Evolutionary conservation across 2,329 filamentous ascomycete species (phyloP).

Genomic region (Madurella mycetomatis): DNA sequence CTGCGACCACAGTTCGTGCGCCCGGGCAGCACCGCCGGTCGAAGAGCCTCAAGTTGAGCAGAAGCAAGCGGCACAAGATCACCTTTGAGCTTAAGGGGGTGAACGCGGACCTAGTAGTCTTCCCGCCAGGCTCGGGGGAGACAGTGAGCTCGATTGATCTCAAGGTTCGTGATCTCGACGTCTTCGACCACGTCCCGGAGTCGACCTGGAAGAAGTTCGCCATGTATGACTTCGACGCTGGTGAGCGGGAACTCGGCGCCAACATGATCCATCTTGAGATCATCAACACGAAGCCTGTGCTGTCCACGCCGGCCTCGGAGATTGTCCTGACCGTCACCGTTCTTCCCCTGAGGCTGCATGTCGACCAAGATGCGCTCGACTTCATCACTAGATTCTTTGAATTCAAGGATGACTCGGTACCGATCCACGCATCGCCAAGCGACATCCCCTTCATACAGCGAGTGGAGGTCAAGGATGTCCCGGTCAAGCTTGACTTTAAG

Average conservation of each 20-base stretch:
- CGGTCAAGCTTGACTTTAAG: slow-evolving; percentile 88
- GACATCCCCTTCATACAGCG: slow-evolving; percentile 86
- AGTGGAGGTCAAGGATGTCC: slow-evolving; percentile 78
- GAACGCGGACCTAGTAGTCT: slow-evolving; percentile 75
- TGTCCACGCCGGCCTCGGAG: slow-evolving; percentile 81
- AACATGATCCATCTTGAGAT: slow-evolving; percentile 90
- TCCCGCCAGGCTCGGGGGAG: slow-evolving; percentile 70
- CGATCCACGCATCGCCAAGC: slow-evolving; percentile 54
- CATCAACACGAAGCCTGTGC: slow-evolving; percentile 79
- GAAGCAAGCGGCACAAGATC: slow-evolving; percentile 91
- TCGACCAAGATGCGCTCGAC: slow-evolving; percentile 95
- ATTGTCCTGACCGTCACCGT: slow-evolving; percentile 76
- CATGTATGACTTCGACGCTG: slow-evolving; percentile 84
- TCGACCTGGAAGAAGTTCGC: slow-evolving; percentile 99
- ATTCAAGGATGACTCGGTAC: slow-evolving; percentile 75
- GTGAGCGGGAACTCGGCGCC: slow-evolving; percentile 78
- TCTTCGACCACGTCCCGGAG: slow-evolving; percentile 90
- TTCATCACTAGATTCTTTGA: slow-evolving; percentile 98
- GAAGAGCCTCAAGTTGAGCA: slow-evolving; percentile 66
- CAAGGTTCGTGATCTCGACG: slow-evolving; percentile 74
- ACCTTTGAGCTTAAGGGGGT: slow-evolving; percentile 88
- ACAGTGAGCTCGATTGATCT: slow-evolving; percentile 85
- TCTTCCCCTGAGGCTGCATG: slow-evolving; percentile 82
- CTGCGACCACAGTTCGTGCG: slow-evolving; percentile 52
- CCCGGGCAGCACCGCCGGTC: slow-evolving; percentile 37